Percentiles rank a stretch among this genome's conserved stretches.
Conservation (phyloP, 495 filamentous ascomycete genomes). For the Articulospora tetracladia region DNA sequence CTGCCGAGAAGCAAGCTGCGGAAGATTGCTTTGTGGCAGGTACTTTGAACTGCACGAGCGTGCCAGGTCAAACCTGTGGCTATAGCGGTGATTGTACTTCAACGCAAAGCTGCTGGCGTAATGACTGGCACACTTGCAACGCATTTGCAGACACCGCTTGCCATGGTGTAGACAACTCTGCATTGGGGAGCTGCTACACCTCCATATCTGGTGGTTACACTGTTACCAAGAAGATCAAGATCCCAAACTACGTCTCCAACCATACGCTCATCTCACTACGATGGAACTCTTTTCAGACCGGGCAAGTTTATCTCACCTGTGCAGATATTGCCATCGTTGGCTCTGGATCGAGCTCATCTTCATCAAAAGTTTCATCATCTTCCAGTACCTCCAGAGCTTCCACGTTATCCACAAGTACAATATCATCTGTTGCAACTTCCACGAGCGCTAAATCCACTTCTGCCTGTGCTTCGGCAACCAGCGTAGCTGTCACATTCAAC, state of each 20-base stretch:
- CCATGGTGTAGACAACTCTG: not conserved
- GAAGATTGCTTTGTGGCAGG: not conserved
- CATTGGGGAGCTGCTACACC: not conserved
- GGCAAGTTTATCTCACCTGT: conserved; percentile 1
- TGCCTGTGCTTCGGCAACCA: conserved; percentile 31
- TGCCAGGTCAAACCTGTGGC: not conserved
- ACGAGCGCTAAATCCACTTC: conserved; percentile 35
- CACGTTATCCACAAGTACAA: not conserved
- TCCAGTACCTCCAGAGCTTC: not conserved
- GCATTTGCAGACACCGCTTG: not conserved
- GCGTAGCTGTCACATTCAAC: conserved; percentile 33
- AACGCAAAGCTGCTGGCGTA: not conserved
- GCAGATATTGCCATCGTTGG: not conserved
- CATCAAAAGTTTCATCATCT: not conserved
- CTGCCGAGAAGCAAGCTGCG: not conserved
- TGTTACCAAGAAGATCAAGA: not conserved
- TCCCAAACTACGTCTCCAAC: not conserved
- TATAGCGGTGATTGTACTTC: not conserved
- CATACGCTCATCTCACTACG: not conserved
- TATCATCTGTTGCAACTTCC: not conserved
- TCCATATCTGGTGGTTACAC: not conserved
- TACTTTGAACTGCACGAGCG: not conserved
- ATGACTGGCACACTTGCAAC: conserved; percentile 1
- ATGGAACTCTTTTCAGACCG: conserved; percentile 3
- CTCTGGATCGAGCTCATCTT: not conserved